A percentile compares a stretch with the other conserved stretches of the same genome.
phyloP scores from a whole-genome alignment of 345 rosid species.

The Citrus hindsii region DNA sequence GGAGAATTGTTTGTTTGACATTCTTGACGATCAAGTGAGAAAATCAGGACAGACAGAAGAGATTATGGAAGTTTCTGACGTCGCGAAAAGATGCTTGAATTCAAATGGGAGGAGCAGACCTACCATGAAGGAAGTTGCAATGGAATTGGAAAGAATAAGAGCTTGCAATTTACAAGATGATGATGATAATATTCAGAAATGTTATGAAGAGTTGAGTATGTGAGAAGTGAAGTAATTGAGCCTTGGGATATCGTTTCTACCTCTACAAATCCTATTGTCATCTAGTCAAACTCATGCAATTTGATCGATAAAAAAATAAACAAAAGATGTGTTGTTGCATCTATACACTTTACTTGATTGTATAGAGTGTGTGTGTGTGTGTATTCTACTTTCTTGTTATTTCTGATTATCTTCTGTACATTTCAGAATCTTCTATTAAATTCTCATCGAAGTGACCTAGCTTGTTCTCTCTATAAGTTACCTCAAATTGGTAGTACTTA shows the following conservation, averaged over 20 bases:
- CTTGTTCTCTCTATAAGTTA: too few relatives aligned
- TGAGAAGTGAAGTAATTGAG: background rate
- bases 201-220: background rate
- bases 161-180: background rate
- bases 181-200: background rate
- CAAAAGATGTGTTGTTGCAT: background rate
- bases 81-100: background rate
- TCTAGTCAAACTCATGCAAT: background rate
- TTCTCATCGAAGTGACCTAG: too few relatives aligned
- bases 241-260: background rate
- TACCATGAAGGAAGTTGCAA: slow-evolving; percentile 1
- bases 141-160: background rate
- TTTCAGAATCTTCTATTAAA: too few relatives aligned
- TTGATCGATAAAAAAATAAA: too few relatives aligned
- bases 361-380: too few relatives aligned
- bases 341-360: background rate
- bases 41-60: background rate
- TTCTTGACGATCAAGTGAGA: background rate
- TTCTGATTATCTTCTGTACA: too few relatives aligned
- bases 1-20: background rate
- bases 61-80: background rate
- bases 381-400: too few relatives aligned
- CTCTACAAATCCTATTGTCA: background rate
- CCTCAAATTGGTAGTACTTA: too few relatives aligned
- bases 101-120: background rate